Conservation (phyloP, 2,329 filamentous ascomycete genomes). For the Myriosclerotinia scirpicola region DNA sequence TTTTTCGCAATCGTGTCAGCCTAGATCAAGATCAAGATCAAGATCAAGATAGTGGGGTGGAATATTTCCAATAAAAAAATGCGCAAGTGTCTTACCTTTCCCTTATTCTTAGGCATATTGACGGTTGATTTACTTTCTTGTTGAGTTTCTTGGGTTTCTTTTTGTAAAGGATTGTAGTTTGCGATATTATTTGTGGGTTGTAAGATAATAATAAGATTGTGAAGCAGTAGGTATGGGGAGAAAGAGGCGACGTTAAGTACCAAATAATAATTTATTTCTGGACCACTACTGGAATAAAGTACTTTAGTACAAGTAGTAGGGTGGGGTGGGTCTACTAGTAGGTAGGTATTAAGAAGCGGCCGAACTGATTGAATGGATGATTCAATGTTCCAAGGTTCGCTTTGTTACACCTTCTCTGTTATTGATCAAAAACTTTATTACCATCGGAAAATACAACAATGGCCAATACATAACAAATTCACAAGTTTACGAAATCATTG, state of each 20-base stretch:
- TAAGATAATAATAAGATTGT: neutral
- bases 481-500: neutral
- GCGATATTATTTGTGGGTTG: neutral
- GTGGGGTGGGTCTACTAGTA: too few species aligned
- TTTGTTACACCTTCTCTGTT: too few species aligned
- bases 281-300: too few species aligned
- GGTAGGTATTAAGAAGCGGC: too few species aligned
- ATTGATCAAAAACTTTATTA: too few species aligned
- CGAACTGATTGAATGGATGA: too few species aligned
- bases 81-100: constrained; percentile 67
- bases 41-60: constrained; percentile 4
- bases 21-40: neutral
- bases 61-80: neutral
- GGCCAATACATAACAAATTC: neutral
- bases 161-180: neutral
- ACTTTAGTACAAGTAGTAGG: too few species aligned
- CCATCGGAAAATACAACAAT: neutral
- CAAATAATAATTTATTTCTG: constrained; percentile 8
- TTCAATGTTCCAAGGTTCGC: neutral
- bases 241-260: constrained; percentile 2
- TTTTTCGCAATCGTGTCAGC: constrained; percentile 38
- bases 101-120: constrained; percentile 98
- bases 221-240: neutral
- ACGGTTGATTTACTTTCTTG: constrained; percentile 28
- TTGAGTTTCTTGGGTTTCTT: constrained; percentile 3